Evolutionary conservation across 164 flowering plant genomes (phyloP), one percentile per base, ranked within the genome.

Genomic region (Magnolia kwangsiensis): DNA sequence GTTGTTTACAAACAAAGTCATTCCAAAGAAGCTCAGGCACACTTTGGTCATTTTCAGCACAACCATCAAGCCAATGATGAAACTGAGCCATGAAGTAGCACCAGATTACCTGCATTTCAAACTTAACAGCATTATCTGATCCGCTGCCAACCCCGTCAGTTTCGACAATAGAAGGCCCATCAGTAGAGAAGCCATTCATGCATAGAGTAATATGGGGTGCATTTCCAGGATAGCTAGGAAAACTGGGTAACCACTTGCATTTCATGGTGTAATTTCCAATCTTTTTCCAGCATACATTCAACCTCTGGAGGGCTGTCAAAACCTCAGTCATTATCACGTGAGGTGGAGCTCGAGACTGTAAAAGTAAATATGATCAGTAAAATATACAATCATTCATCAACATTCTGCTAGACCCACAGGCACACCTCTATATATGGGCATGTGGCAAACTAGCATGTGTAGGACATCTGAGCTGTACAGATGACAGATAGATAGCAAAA

Each of bases 101-200:
- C 1, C 63, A 20, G n/a, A n/a, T 67, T 31, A 84, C 87, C 82
- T 84, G 87, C 76, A 85, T 58, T 77, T 85, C 85, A 74, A 85
- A 85, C 76, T 82, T 81, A 71, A 85, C 74, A 23, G 81, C 74
- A 31, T 75, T 74, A 37, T 55, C 64, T 14, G 80, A 72, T 61
- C 66, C 71, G 6, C 66, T 19, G 23, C 51, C 65, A 27, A 49
- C 20, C 24, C 50, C 63, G n/a, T 72, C 61, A 59, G 9, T 29
- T 50, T 20, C 69, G 8, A 23, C 2, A 51, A 55, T 63, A 1
- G 69, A 8, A 71, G 81, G 69, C 31, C 74, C 77, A 51, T 55
- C 59, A 18, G 58, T 8, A 51, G 29, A 24, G 49, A 20, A 24
- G 16, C 72, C 55, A 27, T 72, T 76, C 23, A 29, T 55, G 1